These are phyloP conservation scores for Diutina ranongensis DNA, from an alignment of 1,139 yeast species.

Conservation along the genomic window DNA sequence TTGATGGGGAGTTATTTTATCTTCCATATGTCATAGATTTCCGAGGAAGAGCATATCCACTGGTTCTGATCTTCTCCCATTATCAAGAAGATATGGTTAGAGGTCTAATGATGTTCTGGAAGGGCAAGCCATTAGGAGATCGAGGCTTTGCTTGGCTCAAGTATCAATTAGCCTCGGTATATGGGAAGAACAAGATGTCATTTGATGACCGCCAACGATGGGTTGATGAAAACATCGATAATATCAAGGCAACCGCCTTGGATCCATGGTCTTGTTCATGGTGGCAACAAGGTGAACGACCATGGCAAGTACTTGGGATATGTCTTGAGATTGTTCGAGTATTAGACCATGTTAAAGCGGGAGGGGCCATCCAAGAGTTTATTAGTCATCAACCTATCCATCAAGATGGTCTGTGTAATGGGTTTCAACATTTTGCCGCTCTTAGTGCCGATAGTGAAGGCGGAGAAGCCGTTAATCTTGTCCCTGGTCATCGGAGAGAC, in stretches of 20 bases:
- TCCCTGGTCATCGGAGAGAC: slow-evolving; percentile 20
- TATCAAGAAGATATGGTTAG: slow-evolving; percentile 28
- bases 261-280: slow-evolving; percentile 20
- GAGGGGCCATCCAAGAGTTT: slow-evolving; percentile 13
- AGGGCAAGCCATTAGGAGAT: slow-evolving; percentile 23
- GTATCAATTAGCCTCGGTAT: slow-evolving; percentile 29
- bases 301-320: slow-evolving; percentile 29
- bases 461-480: slow-evolving; percentile 27
- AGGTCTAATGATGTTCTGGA: slow-evolving; percentile 28
- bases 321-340: slow-evolving; percentile 24
- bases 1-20: slow-evolving; percentile 27
- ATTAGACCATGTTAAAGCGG: slow-evolving; percentile 5
- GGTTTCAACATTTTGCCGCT: slow-evolving; percentile 38
- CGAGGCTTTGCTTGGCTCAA: slow-evolving; percentile 29
- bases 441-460: slow-evolving; percentile 26
- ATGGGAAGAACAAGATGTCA: slow-evolving; percentile 20
- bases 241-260: slow-evolving; percentile 19
- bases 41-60: slow-evolving; percentile 32
- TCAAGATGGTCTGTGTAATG: slow-evolving; percentile 39
- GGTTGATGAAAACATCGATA: slow-evolving; percentile 15
- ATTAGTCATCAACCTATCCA: slow-evolving; percentile 28
- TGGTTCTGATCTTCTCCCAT: slow-evolving; percentile 25
- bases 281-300: slow-evolving; percentile 31
- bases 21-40: slow-evolving; percentile 31
- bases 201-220: slow-evolving; percentile 18